Base-by-base conservation (phyloP, 83 land plant genomes). In the Thuja plicata region DNA sequence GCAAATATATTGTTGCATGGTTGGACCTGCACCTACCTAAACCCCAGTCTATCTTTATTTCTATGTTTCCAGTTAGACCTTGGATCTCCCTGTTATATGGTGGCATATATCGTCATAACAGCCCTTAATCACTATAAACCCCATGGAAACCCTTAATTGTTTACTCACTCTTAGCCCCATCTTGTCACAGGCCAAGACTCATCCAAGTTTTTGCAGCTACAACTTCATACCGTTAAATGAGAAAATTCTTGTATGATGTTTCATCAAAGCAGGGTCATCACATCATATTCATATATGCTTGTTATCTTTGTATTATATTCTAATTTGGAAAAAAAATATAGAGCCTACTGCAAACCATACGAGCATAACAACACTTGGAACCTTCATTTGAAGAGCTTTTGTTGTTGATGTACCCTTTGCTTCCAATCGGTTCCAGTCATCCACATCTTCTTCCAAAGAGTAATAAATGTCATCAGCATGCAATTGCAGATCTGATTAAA, bases 391-490 rank as follows among this genome's bases (percentile, higher is more conserved):
- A 40, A 81, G 30, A 81, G 84, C n/a, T 43, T 81, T 43, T 43
- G 40, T 27, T 40, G 84, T 43, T 10, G 45, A 43, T 24, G 84
- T 1, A 81, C 52, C 52, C 30, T 43, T 88, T 70, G 86, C 89
- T 88, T 91, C 87, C 40, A 81, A 88, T 55, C 87, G 91, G 90
- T 37, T 81, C 86, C 91, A 93, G 77, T 92, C 95, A 43, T 92
- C 89, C 27, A 50, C 66, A 38, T 89, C 92, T 79, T 91, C 92
- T 50, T 96, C 97, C 73, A 96, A 73, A 74, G 96, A 90, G 88
- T 91, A 95, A 87, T 93, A 96, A 32, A 96, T 89, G 82, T 94
- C 96, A 90, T 95, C 98, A 5, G 92, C 94, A 86, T 95, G 97
- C 92, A 96, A 87, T 88, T 95, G 97, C 89, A 96, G 88, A 95